Conservation (phyloP, 2,329 filamentous ascomycete species). For the Verticillium tricorpus region DNA sequence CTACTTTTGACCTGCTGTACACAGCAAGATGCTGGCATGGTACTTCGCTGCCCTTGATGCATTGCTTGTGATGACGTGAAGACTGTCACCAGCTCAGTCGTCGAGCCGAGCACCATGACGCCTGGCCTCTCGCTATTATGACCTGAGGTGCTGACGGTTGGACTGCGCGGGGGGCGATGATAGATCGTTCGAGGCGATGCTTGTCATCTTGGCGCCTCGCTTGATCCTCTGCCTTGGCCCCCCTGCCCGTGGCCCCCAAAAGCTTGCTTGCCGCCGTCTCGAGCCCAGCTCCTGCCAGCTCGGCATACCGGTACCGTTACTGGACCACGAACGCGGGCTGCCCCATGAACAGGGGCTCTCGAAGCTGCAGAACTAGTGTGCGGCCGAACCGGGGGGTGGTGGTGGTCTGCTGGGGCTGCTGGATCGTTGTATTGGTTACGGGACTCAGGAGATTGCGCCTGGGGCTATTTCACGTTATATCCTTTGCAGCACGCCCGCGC, state of each 20-base stretch:
- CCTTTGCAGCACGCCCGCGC: neutral
- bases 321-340: neutral
- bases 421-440: neutral
- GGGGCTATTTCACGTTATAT: neutral
- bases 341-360: neutral
- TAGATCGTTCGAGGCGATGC: neutral
- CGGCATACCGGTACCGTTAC: neutral
- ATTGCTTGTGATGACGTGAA: too few species aligned
- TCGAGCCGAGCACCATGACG: too few species aligned
- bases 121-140: too few species aligned
- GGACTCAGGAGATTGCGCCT: neutral
- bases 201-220: neutral
- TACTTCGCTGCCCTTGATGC: too few species aligned
- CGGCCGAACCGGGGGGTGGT: neutral
- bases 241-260: neutral
- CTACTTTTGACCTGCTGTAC: too few species aligned
- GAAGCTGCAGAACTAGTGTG: neutral
- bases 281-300: neutral
- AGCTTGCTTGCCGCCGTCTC: neutral
- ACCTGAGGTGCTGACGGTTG: too few species aligned
- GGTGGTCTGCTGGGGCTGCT: neutral
- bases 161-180: too few species aligned
- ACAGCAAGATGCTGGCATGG: too few species aligned
- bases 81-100: too few species aligned
- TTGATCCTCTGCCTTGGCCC: neutral